Percentiles rank a stretch among this genome's conserved stretches.
Conservation (phyloP, 257 asterid species). For the Capsicum baccatum region DNA sequence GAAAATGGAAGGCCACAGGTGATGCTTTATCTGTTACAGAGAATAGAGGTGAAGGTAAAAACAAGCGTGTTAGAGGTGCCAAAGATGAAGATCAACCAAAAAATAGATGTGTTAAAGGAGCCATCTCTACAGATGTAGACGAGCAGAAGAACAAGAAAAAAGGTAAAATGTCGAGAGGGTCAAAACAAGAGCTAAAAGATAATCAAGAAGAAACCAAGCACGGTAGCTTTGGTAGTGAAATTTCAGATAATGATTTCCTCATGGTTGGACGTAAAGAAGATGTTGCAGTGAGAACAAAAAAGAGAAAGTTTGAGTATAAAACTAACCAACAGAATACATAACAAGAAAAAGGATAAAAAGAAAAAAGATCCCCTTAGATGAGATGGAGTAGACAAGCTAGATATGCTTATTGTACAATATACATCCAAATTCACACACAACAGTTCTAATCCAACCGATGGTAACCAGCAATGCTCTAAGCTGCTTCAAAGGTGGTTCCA, state of each 20-base stretch:
- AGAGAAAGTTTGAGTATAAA: conserved; percentile 39
- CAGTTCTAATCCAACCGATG: conserved; percentile 42
- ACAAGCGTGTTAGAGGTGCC: conserved; percentile 36
- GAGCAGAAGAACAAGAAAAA: conserved; percentile 43
- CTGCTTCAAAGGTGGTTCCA: conserved; percentile 82
- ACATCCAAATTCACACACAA: conserved; percentile 62
- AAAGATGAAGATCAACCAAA: conserved; percentile 34
- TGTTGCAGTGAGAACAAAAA: conserved; percentile 34
- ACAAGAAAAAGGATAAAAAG: conserved; percentile 57
- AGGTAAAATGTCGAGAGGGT: conserved; percentile 30
- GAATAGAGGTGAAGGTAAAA: conserved; percentile 38
- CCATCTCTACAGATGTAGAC: conserved; percentile 37
- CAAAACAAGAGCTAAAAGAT: conserved; percentile 35
- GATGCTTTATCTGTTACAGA: conserved; percentile 40
- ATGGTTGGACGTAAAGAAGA: conserved; percentile 40
- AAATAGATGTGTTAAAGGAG: conserved; percentile 37
- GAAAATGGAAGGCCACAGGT: conserved; percentile 59
- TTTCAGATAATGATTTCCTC: conserved; percentile 29
- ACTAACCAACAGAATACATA: conserved; percentile 37
- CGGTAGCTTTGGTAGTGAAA: conserved; percentile 25
- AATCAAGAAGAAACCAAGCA: conserved; percentile 38
- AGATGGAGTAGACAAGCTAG: conserved; percentile 75
- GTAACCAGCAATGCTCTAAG: conserved; percentile 64
- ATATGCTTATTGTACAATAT: conserved; percentile 76
- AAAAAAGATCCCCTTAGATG: conserved; percentile 72